phyloP scores from a whole-genome alignment of 768 basidiomycete genomes.

The Leccinellum albellum region DNA sequence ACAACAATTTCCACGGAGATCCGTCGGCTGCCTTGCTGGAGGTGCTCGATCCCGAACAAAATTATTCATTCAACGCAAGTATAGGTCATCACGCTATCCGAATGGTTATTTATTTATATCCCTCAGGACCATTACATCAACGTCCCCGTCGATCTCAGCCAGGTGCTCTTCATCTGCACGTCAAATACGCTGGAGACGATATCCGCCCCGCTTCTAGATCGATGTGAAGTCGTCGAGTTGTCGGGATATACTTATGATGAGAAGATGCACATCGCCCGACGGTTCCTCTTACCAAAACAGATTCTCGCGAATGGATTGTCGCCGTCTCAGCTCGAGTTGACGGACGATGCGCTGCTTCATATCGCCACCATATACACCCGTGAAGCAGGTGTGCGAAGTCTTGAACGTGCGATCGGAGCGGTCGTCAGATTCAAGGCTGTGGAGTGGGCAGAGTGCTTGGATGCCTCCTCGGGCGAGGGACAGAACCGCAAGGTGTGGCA shows the following conservation, averaged over 20 bases:
- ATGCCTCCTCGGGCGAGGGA: conserved; percentile 17
- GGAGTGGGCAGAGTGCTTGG: conserved; percentile 72
- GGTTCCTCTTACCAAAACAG: conserved; percentile 89
- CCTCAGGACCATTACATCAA: conserved; percentile 87
- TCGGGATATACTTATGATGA: conserved; percentile 87
- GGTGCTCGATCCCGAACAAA: conserved; percentile 93
- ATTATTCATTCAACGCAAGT: conserved; percentile 72
- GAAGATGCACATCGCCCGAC: conserved; percentile 84
- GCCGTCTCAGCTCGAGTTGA: conserved; percentile 56
- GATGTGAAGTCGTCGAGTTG: conserved; percentile 84
- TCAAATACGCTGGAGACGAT: conserved; percentile 90
- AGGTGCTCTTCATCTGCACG: conserved; percentile 89
- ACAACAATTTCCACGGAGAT: conserved; percentile 87
- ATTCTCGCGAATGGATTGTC: conserved; percentile 72
- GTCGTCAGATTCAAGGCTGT: conserved; percentile 93
- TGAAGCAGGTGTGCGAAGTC: conserved; percentile 88
- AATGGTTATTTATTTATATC: neutral
- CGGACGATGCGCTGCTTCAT: conserved; percentile 64
- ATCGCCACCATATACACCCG: conserved; percentile 80
- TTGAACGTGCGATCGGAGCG: conserved; percentile 82
- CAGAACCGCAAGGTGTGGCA: conserved; percentile 45
- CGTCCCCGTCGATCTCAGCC: conserved; percentile 82
- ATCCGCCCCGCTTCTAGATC: conserved; percentile 80
- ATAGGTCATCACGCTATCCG: neutral
- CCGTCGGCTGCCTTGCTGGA: conserved; percentile 88